These are phyloP conservation scores for Hyaloscypha finlandica DNA, from an alignment of 495 filamentous ascomycete genomes.

Conservation along the genomic window DNA sequence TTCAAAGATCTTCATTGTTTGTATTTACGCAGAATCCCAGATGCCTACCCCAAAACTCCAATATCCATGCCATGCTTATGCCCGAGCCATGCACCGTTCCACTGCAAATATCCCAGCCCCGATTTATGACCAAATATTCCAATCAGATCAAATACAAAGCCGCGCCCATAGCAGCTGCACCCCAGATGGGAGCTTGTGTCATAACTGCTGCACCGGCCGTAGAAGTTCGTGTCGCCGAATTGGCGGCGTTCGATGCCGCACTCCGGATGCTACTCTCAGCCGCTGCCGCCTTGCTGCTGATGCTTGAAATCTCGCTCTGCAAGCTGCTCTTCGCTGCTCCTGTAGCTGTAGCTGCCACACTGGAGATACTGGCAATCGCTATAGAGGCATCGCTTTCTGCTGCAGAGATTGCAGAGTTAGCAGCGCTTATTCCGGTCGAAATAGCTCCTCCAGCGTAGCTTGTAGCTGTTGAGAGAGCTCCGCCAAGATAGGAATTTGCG, in stretches of 20 bases:
- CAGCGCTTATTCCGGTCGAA: conserved; percentile 1
- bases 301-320: not conserved
- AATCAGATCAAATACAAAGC: conserved; percentile 21
- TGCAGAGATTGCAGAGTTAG: conserved; percentile 6
- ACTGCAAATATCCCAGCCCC: not conserved
- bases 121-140: not conserved
- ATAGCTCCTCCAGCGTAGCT: conserved; percentile 9
- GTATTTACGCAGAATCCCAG: not conserved
- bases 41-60: not conserved
- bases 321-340: conserved; percentile 11
- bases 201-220: conserved; percentile 9
- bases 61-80: not conserved
- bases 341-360: conserved; percentile 17
- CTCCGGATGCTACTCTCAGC: conserved; percentile 5
- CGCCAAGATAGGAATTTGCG: conserved; percentile 13
- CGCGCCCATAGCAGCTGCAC: conserved; percentile 15
- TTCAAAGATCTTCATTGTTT: not conserved
- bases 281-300: not conserved
- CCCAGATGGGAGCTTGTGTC: conserved; percentile 17
- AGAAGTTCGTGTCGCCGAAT: not conserved
- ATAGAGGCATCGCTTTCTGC: conserved; percentile 1
- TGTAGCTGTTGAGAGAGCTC: conserved; percentile 3
- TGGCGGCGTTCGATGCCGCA: not conserved
- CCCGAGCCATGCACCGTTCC: not conserved
- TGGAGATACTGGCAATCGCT: conserved; percentile 8